These are phyloP conservation scores for Lanmaoa pseudosensibilis DNA, from an alignment of 768 basidiomycete genomes.

Conservation along the genomic window DNA sequence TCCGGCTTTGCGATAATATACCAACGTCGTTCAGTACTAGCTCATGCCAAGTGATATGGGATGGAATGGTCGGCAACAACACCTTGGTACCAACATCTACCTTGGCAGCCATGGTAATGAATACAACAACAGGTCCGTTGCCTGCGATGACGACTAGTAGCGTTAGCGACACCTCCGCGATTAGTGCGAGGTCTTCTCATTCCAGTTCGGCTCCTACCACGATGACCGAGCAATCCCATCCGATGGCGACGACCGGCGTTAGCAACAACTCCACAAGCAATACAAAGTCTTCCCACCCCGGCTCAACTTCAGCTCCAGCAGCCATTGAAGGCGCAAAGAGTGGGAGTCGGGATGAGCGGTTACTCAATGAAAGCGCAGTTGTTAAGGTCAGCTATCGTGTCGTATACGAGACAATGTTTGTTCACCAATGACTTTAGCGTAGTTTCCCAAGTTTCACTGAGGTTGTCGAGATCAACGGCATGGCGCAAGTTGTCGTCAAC, in stretches of 20 bases:
- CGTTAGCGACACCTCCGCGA: not conserved
- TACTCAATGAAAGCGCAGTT: not conserved
- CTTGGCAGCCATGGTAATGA: not conserved
- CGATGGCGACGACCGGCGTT: not conserved
- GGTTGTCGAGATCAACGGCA: too few relatives aligned
- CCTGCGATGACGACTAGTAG: not conserved
- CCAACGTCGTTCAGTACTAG: conserved; percentile 36
- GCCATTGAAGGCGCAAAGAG: not conserved
- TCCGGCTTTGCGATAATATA: conserved; percentile 59
- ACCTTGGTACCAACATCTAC: not conserved
- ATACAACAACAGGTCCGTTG: not conserved
- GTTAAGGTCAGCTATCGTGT: conserved; percentile 1
- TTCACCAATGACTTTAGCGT: conserved; percentile 9
- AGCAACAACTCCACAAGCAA: not conserved
- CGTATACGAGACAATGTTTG: not conserved
- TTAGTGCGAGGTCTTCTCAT: not conserved
- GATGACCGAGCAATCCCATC: not conserved
- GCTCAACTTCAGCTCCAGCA: not conserved
- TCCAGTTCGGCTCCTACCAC: not conserved
- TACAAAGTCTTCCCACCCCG: not conserved
- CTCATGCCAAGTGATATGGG: conserved; percentile 59
- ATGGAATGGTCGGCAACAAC: conserved; percentile 32
- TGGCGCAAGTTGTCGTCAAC: conserved; percentile 29
- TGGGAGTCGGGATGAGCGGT: not conserved
- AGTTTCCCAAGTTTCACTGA: not conserved